These are phyloP conservation scores for Calonectria leucothoes DNA, from an alignment of 2,329 filamentous ascomycete genomes.

Conservation along the genomic window DNA sequence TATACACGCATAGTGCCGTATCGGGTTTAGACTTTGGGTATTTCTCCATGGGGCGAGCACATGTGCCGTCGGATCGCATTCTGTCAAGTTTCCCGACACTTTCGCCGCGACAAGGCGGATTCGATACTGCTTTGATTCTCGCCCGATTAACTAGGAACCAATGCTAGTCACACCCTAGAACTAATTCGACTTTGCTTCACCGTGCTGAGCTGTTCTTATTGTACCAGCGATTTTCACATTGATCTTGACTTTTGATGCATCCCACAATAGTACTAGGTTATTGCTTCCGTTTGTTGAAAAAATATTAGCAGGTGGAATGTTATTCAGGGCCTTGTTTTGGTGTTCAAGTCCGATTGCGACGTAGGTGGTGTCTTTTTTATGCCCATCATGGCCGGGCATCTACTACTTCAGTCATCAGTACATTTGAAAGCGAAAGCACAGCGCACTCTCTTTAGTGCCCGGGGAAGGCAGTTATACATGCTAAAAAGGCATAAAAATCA, in stretches of 20 bases:
- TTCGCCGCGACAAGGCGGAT: neutral
- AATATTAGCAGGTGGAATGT: neutral
- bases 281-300: neutral
- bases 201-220: too few species aligned
- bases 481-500: too few species aligned
- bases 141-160: neutral
- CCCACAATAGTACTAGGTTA: neutral
- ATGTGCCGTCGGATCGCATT: neutral
- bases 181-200: neutral
- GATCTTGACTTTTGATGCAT: neutral
- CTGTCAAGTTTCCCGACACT: neutral
- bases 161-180: neutral
- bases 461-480: neutral
- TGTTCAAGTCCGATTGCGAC: neutral
- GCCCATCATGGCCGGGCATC: neutral
- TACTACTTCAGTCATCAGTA: neutral
- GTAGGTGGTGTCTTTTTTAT: neutral
- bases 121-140: neutral
- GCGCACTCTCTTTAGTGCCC: neutral
- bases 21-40: neutral
- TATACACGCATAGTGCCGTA: neutral
- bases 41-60: neutral
- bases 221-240: too few species aligned
- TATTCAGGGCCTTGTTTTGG: neutral
- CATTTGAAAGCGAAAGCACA: neutral